A percentile compares a stretch with the other conserved stretches of the same genome.
phyloP scores from a whole-genome alignment of 176 grass and related monocot genomes.

The Pontederia paniculata region DNA sequence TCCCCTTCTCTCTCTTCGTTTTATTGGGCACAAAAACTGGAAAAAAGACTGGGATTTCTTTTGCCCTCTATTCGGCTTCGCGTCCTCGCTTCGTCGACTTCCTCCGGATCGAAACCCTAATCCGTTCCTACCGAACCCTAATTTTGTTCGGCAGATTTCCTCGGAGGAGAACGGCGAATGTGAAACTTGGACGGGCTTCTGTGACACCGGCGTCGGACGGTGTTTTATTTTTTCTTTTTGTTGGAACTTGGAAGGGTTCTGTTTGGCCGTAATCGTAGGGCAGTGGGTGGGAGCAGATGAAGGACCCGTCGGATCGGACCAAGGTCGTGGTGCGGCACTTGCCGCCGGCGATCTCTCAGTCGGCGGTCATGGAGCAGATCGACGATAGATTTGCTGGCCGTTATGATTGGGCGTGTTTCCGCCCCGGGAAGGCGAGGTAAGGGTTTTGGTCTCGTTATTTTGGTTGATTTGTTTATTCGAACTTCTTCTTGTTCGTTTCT shows the following conservation, averaged over 20 bases:
- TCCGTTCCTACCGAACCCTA: too few relatives aligned
- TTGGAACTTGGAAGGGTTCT: not conserved
- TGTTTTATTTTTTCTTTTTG: too few relatives aligned
- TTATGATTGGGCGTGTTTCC: constrained; percentile 75
- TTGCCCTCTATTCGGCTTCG: too few relatives aligned
- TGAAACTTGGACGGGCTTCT: too few relatives aligned
- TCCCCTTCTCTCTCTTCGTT: too few relatives aligned
- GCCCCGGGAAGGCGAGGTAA: constrained; percentile 72
- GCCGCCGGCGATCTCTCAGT: constrained; percentile 64
- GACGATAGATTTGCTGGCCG: constrained; percentile 73
- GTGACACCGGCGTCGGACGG: too few relatives aligned
- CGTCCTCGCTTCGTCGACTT: too few relatives aligned
- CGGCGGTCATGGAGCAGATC: constrained; percentile 83
- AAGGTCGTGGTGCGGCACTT: constrained; percentile 89
- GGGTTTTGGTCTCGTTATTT: not conserved
- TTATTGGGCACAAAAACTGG: too few relatives aligned
- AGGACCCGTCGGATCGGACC: constrained; percentile 57
- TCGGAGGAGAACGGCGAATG: too few relatives aligned
- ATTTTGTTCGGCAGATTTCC: too few relatives aligned
- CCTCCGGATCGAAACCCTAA: too few relatives aligned
- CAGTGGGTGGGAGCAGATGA: constrained; percentile 37
- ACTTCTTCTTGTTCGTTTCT: not conserved
- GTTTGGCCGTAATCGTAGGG: not conserved
- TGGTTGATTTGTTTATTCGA: not conserved
- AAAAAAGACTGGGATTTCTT: too few relatives aligned